Percentiles rank a stretch among this genome's conserved stretches.
Conservation (phyloP, 129 eudicot genomes). For the Deinandra increscens region DNA sequence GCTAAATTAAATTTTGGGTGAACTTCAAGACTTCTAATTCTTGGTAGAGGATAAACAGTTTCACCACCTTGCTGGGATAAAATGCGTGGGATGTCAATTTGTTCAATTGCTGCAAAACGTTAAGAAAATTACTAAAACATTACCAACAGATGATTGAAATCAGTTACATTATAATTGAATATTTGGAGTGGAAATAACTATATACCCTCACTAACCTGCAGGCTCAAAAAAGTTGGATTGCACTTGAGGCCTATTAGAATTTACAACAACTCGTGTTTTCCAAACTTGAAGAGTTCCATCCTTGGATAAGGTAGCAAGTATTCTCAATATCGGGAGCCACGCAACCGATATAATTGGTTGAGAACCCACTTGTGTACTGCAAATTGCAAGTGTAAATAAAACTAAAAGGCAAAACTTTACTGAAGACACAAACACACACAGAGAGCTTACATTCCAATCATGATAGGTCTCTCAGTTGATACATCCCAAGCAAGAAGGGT, state of each 20-base stretch:
- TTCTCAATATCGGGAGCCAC: slow-evolving; percentile 79
- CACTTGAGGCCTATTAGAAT: slow-evolving; percentile 75
- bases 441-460: slow-evolving; percentile 90
- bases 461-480: slow-evolving; percentile 93
- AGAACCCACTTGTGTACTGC: slow-evolving; percentile 96
- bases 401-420: not conserved
- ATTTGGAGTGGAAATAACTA: slow-evolving; percentile 11
- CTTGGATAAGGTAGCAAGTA: slow-evolving; percentile 84
- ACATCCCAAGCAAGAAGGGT: slow-evolving; percentile 99
- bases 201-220: slow-evolving; percentile 65
- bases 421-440: not conserved
- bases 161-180: not conserved
- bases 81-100: slow-evolving; percentile 85
- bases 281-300: slow-evolving; percentile 97
- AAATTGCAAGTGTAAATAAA: slow-evolving; percentile 26
- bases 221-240: slow-evolving; percentile 96
- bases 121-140: not conserved
- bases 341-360: slow-evolving; percentile 92
- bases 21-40: slow-evolving; percentile 79
- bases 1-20: slow-evolving; percentile 87
- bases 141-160: not conserved
- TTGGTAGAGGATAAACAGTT: slow-evolving; percentile 93
- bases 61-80: slow-evolving; percentile 98
- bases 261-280: slow-evolving; percentile 69
- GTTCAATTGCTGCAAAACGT: slow-evolving; percentile 67